phyloP scores from a whole-genome alignment of 306 rosid genomes.

The Citrullus amarus region DNA sequence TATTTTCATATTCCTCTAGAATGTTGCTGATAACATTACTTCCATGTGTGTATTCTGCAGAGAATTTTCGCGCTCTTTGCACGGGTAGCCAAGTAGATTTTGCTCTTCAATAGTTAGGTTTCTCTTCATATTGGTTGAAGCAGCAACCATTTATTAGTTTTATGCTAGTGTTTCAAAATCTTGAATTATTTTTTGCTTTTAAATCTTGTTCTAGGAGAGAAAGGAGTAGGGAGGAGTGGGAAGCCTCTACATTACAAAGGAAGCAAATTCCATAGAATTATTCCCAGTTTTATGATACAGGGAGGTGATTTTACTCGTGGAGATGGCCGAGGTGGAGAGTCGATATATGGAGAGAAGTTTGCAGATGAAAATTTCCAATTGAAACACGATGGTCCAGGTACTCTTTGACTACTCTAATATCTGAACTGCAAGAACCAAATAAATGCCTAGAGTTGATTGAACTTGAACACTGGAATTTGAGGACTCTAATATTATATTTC shows the following conservation, averaged over 20 bases:
- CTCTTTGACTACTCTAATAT: constrained; percentile 8
- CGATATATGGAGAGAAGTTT: constrained; percentile 63
- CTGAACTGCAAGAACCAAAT: neutral
- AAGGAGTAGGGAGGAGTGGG: constrained; percentile 49
- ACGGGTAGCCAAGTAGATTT: constrained; percentile 59
- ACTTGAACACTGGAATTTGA: neutral
- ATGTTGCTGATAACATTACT: constrained; percentile 7
- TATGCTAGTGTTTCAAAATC: neutral
- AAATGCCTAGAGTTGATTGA: neutral
- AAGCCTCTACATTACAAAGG: constrained; percentile 67
- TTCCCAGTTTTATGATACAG: constrained; percentile 76
- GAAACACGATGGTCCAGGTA: constrained; percentile 71
- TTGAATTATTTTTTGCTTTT: neutral
- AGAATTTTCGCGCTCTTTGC: constrained; percentile 81
- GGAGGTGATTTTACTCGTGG: constrained; percentile 85
- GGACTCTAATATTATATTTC: neutral
- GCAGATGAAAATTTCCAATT: constrained; percentile 73
- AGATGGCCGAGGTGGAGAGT: constrained; percentile 85
- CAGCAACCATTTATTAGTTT: neutral
- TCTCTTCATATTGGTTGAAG: neutral
- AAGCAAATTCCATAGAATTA: constrained; percentile 71
- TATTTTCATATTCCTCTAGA: neutral
- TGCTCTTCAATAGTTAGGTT: constrained; percentile 12
- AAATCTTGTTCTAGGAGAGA: constrained; percentile 58
- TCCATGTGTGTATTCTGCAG: constrained; percentile 34